Conservation (phyloP, 2,329 filamentous ascomycete genomes). For the Triangularia setosa region DNA sequence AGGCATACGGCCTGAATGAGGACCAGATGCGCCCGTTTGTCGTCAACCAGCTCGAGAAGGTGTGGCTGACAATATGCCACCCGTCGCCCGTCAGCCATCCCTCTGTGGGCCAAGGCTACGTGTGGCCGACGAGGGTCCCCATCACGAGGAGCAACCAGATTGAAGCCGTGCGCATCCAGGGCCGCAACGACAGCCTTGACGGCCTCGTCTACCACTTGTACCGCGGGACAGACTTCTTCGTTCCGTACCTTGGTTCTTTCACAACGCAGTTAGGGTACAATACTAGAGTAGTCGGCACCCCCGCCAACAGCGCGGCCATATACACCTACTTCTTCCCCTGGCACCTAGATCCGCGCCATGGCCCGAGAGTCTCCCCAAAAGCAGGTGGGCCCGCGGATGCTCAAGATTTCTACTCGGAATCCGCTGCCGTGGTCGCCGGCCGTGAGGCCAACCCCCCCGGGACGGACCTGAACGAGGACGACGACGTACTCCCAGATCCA, state of each 20-base stretch:
- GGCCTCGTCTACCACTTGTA: slow-evolving; percentile 4
- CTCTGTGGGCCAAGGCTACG: slow-evolving; percentile 1
- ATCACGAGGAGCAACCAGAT: slow-evolving; percentile 8
- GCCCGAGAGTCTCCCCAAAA: too few relatives aligned
- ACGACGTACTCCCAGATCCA: not conserved
- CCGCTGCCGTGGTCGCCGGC: slow-evolving; percentile 6
- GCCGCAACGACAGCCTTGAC: slow-evolving; percentile 5
- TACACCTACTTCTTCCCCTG: not conserved
- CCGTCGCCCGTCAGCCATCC: slow-evolving; percentile 2
- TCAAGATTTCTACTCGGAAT: too few relatives aligned
- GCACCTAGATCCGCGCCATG: not conserved
- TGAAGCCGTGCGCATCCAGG: not conserved
- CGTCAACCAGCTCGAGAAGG: not conserved
- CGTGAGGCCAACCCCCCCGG: not conserved
- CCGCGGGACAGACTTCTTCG: not conserved
- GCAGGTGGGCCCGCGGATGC: too few relatives aligned
- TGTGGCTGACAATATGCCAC: slow-evolving; percentile 8
- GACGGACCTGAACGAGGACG: slow-evolving; percentile 8
- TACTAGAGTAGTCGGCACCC: not conserved
- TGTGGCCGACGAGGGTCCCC: not conserved
- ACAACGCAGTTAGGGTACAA: not conserved
- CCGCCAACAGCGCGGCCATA: not conserved
- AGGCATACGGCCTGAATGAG: not conserved
- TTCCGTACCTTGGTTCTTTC: not conserved
- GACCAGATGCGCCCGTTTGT: not conserved